Evolutionary conservation across 1,284 basidiomycete genomes (phyloP).

Genomic region (Malassezia cuniculi): DNA sequence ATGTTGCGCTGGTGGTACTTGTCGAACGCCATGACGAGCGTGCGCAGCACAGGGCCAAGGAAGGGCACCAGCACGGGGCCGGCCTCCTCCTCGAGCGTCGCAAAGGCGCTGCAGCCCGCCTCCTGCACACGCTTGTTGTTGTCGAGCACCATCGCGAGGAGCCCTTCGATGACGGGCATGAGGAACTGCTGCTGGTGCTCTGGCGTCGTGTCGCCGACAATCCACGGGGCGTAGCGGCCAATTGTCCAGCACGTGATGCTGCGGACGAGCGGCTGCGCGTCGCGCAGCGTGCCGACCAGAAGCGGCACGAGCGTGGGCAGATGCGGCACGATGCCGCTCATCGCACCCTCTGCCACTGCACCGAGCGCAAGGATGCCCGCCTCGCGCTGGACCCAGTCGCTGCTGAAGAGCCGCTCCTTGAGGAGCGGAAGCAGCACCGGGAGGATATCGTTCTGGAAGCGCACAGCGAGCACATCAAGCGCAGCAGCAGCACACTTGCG

Average conservation of each 20-base stretch:
- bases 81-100: constrained; percentile 95
- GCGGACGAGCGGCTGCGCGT: constrained; percentile 89
- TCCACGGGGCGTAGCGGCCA: constrained; percentile 96
- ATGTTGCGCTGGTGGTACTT: constrained; percentile 99
- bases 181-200: constrained; percentile 83
- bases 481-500: constrained; percentile 96
- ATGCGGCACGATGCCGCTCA: constrained; percentile 87
- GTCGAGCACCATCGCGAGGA: constrained; percentile 94
- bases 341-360: constrained; percentile 97
- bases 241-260: constrained; percentile 99
- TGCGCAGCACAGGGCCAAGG: constrained; percentile 83
- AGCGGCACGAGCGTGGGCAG: constrained; percentile 82
- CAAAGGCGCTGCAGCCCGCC: constrained; percentile 95
- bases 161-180: constrained; percentile 92
- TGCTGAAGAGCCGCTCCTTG: constrained; percentile 83
- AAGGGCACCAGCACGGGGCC: constrained; percentile 77
- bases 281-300: constrained; percentile 74
- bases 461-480: constrained; percentile 86
- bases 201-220: constrained; percentile 57
- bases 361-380: constrained; percentile 90
- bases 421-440: constrained; percentile 76
- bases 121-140: constrained; percentile 99
- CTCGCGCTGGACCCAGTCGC: constrained; percentile 87
- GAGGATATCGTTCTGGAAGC: constrained; percentile 73
- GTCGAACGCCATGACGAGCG: constrained; percentile 86